Base-by-base conservation (phyloP, 371 early-diverging fungal species). In the Encephalitozoon hellem region DNA sequence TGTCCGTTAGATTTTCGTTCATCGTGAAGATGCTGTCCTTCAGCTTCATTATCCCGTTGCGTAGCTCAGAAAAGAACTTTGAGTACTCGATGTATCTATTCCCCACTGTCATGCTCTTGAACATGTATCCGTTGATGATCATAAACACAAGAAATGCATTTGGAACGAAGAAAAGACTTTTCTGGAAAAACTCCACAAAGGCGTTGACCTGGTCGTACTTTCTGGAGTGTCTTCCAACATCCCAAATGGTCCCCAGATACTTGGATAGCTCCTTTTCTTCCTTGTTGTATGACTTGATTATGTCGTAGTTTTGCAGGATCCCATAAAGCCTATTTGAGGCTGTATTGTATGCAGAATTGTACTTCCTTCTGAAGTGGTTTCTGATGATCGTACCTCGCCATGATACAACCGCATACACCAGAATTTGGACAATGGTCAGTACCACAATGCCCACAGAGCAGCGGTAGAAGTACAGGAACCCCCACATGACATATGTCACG, bases 211-310 rank as follows among this genome's bases (percentile, higher is more conserved):
- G 32, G 23, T 55, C 59, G 42, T 59, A 71, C 8, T 41, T 32
- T 2, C 54, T 49, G 32, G 59, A 41, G 54, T 26, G 38, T 25
- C 38, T 43, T 42, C 63, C 52, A 21, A 71, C 71, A 18, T 38
- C 43, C 32, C 63, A 11, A n/a, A 71, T 6, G 12, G 39, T 26
- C 30, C 34, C 26, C 23, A 41, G 6, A 8, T 59, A 34, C 6
- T 59, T 71, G 9, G 25, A 43, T n/a, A 71, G 54, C 47, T 71
- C 71, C 1, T n/a, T 42, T 26, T 71, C 42, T 59, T 71, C 71
- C 12, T 71, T 71, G 15, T 47, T 71, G 47, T 55, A 71, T 15
- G 71, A 53, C 34, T 71, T 71, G 5, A 71, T 71, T 25, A 71
- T 45, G 21, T 71, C 71, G 43, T 71, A 71, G 43, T 71, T 71